These are phyloP conservation scores for Mycena polygramma DNA, from an alignment of 768 basidiomycete species.

Conservation along the genomic window DNA sequence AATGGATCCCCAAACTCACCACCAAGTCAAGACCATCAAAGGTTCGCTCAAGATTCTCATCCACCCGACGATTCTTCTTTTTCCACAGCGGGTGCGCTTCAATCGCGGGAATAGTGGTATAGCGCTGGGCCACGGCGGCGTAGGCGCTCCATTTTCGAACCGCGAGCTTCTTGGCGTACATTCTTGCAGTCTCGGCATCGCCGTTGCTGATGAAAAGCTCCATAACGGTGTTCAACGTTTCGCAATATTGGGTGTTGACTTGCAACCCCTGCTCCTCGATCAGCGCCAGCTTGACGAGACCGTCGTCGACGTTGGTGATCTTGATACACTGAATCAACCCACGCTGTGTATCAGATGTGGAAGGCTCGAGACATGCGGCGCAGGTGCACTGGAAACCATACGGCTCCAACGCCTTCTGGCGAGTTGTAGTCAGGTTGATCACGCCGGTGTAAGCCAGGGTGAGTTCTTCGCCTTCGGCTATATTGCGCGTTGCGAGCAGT, in stretches of 20 bases:
- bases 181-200: constrained; percentile 19
- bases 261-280: constrained; percentile 20
- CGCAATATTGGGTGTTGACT: not conserved
- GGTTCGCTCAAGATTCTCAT: not conserved
- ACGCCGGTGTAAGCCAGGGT: not conserved
- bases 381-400: constrained; percentile 54
- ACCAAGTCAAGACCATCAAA: not conserved
- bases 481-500: too few species aligned
- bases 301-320: constrained; percentile 5
- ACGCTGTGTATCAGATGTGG: constrained; percentile 18
- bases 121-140: not conserved
- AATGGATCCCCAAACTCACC: not conserved
- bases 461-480: too few species aligned
- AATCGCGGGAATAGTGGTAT: not conserved
- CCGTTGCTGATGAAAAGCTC: constrained; percentile 20
- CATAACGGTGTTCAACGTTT: constrained; percentile 8
- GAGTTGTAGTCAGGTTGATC: constrained; percentile 31
- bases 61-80: too few species aligned
- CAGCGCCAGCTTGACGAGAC: constrained; percentile 15
- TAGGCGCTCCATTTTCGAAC: not conserved
- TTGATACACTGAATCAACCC: not conserved
- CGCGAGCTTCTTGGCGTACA: constrained; percentile 23
- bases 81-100: constrained; percentile 11
- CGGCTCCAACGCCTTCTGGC: constrained; percentile 43
- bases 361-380: constrained; percentile 42